Evolutionary conservation across 2,329 filamentous ascomycete genomes (phyloP), one percentile per base, ranked within the genome.

Genomic region (Clarireedia monteithiana): DNA sequence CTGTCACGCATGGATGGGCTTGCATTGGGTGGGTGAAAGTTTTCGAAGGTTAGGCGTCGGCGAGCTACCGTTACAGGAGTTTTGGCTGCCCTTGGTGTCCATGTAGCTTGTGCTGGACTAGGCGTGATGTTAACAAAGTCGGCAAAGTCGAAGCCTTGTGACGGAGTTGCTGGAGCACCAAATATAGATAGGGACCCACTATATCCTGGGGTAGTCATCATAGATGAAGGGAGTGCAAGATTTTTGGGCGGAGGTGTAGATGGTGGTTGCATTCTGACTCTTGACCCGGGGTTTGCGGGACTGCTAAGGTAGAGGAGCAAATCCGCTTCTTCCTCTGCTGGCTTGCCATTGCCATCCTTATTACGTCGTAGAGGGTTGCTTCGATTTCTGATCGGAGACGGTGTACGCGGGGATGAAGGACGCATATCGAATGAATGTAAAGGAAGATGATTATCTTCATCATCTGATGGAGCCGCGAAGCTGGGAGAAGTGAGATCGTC

Each of bases 91-190:
- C 63, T 52, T 15, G 67, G 67, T 26, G 66, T 70, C 88, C 91
- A 96, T 9, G 85, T 81, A 63, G 84, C 89, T 74, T 96, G 94
- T 26, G 90, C 94, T 20, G 94, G 94, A 67, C 90, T 96, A 0
- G 94, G 94, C 6, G 94, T 96, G 70, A 97, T 92, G 73, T 97
- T 96, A 69, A 97, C 86, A 72, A 96, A 99, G 69, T 99, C 94
- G 52, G 91, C 84, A 73, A 97, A 95, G 74, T 97, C 95, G 72
- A 97, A 95, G 48, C 72, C 74, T 67, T 91, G 88, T 15, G 86
- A 86, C 0, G 92, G 92, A 0, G 92, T 97, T 60, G 82, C 84
- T 51, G 87, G 83, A 66, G 72, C 73, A 23, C 83, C 81, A 68
- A 88, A 87, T 66, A 86, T 86, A 70, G 88, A 83, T 59, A 68